Base-by-base conservation (phyloP, 2,329 filamentous ascomycete genomes). In the Sordariomycetes sp. region DNA sequence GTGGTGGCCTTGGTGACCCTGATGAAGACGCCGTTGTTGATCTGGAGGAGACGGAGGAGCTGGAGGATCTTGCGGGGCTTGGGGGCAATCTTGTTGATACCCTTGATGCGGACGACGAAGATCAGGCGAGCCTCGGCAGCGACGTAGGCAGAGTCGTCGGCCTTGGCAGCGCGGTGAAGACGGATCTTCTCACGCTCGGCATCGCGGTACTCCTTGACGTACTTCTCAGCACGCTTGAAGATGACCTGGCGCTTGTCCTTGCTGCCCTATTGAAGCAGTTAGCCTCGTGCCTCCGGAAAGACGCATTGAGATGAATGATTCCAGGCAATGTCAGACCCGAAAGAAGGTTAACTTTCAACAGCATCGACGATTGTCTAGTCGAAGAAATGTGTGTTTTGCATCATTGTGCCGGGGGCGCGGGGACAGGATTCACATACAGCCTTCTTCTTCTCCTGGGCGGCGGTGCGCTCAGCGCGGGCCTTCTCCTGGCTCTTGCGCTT, bases 31-130 rank as follows among this genome's bases (percentile, higher is more conserved):
- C 90, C 92, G 68, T 94, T 96, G 86, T 98, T 98, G 84, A 98
- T 98, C 77, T 98, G 92, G 58, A 98, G 82, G 49, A 98, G 86
- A 76, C 92, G 90, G 64, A 98, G 88, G 43, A 98, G 86, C 74
- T 98, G 92, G 55, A 98, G 81, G 61, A 94, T 96, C 82, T 98
- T 98, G 78, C 92, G 88, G 69, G 93, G 93, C 85, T 98, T 96
- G 55, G 92, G 92, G 63, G 93, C 81, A 58, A 98, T 96, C 85
- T 98, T 98, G 86, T 96, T 96, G 87, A 98, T 96, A 94, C 90
- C 92, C 86, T 98, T 98, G 79, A 98, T 98, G 66, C 92, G 90
- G 68, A 96, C 72, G 56, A 98, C 80, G 66, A 98, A 98, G 72
- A 90, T 87, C 59, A 98, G 75, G 73, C 94, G 95, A 62, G 85